Conservation (phyloP, 306 rosid genomes). For the Rubus parviflorus region DNA sequence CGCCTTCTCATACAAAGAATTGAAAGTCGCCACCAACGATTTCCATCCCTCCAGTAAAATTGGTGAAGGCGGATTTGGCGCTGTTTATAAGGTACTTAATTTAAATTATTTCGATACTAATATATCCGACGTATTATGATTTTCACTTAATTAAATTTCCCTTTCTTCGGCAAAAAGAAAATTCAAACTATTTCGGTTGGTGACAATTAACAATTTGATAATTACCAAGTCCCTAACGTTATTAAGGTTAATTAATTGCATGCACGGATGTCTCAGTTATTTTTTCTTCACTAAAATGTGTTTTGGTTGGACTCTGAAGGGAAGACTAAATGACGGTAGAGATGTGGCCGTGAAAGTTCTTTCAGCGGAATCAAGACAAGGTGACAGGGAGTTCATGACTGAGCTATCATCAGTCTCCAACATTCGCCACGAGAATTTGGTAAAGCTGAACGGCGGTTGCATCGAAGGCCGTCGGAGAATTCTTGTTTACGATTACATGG, state of each 20-base stretch:
- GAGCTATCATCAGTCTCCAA: slow-evolving; percentile 34
- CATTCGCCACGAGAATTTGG: slow-evolving; percentile 28
- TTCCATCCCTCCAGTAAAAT: slow-evolving; percentile 32
- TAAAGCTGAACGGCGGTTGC: slow-evolving; percentile 32
- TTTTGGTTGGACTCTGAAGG: slow-evolving; percentile 19
- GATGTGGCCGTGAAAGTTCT: slow-evolving; percentile 35
- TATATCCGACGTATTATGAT: no score
- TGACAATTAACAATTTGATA: no score
- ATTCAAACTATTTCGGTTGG: no score
- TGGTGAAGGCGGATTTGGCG: slow-evolving; percentile 39
- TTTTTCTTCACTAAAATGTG: background rate
- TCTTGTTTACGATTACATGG: slow-evolving; percentile 34
- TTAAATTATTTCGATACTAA: no score
- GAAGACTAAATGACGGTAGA: slow-evolving; percentile 22
- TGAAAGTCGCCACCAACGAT: slow-evolving; percentile 35
- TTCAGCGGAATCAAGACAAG: slow-evolving; percentile 34
- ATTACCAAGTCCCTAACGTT: no score
- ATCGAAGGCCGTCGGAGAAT: slow-evolving; percentile 26
- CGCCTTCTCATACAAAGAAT: slow-evolving; percentile 25
- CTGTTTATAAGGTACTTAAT: slow-evolving; percentile 31
- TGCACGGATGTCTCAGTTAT: background rate
- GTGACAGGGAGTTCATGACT: slow-evolving; percentile 38
- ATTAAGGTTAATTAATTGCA: background rate
- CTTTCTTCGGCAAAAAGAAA: no score
- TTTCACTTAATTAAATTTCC: no score